Evolutionary conservation across 176 grass and related monocot genomes (phyloP), one percentile per base, ranked within the genome.

Genomic region (Juncus inflexus): DNA sequence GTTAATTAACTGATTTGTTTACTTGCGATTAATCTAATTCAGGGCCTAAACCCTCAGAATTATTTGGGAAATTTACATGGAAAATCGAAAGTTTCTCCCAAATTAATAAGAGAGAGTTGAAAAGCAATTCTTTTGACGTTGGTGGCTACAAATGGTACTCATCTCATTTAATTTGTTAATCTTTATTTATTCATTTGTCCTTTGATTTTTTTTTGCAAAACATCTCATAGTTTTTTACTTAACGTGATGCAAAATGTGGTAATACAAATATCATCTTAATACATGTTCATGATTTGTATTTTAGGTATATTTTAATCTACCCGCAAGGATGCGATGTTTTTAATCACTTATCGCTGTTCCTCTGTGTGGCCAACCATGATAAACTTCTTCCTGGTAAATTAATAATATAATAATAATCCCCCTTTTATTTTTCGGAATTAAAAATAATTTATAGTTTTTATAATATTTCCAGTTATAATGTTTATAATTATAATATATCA

Each of bases 261-360:
- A 67, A 53, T 16, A 67, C 3, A 15, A 37, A 7, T 68, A 3
- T 54, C 39, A 66, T 15, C 11, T 55, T 19, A 7, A 58, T 43
- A 43, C 57, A 67, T 70, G 43, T 10, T 77, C 38, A 76, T 69
- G 60, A 69, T 66, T 73, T 78, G 15, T 66, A 74, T 74, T 82
- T 40, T 81, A 99, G 95, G 95, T 99, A 92, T 63, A 99, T 99
- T 67, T 80, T 99, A 76, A 92, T 99, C 64, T 99, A 99, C 49
- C 95, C 95, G 62, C 95, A 99, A 84, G 95, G 95, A 70, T 99
- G 95, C 72, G 95, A 99, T 76, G 95, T 90, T 61, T 84, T 83
- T 68, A 90, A 99, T 82, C 95, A 99, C 50, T 74, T 99, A 66
- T 99, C 95, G n/a, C 78, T 99, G 40, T 99, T 99, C 77, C 95